These are phyloP conservation scores for Crithidia fasciculata DNA, from an alignment of 208 protist genomes.

Conservation along the genomic window DNA sequence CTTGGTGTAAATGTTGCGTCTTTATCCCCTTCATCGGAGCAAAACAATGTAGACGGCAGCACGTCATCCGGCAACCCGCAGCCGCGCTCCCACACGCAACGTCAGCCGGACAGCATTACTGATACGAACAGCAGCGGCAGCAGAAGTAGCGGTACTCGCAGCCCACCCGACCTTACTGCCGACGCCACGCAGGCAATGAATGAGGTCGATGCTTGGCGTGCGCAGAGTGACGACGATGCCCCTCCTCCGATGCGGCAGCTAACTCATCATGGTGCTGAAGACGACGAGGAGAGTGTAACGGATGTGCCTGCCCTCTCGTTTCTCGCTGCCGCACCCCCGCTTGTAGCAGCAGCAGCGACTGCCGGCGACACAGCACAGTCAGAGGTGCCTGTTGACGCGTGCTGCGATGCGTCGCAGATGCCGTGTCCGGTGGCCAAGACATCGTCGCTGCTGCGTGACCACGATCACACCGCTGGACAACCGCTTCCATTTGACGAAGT, in stretches of 20 bases:
- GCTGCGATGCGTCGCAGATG: not conserved
- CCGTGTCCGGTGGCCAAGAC: not conserved
- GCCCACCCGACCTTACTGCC: not conserved
- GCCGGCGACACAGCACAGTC: not conserved
- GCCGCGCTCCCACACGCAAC: no score
- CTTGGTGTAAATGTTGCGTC: no score
- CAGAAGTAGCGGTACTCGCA: not conserved
- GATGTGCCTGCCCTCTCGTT: no score
- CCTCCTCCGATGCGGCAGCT: no score
- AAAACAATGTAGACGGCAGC: no score
- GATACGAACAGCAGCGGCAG: not conserved
- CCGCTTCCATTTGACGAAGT: conserved; percentile 16
- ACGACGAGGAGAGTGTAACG: no score
- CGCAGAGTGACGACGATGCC: no score
- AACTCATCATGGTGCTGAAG: no score
- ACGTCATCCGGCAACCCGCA: no score
- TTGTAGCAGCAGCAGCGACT: not conserved
- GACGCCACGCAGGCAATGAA: not conserved
- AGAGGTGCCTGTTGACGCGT: not conserved
- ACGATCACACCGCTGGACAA: not conserved
- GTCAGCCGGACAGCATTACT: not conserved
- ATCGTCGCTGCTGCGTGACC: not conserved
- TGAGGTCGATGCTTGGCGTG: not conserved
- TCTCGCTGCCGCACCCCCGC: not conserved
- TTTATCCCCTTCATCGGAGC: no score